A percentile compares a stretch with the other conserved stretches of the same genome.
These are phyloP conservation scores for barrel medic (Medicago truncatula) DNA, from an alignment of 306 rosid species.

Conservation along the genomic window MtrunA17r5.0-ANR NC_053045.1:38123001-38123500, in stretches of 20 bases:
- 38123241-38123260: neutral
- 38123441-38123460: neutral
- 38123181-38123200: neutral
- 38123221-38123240: neutral
- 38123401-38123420: neutral
- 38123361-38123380: too few species aligned
- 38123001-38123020: neutral
- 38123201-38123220: neutral
- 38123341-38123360: neutral
- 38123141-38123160: neutral
- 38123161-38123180: neutral
- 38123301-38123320: neutral
- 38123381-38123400: neutral
- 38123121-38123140: neutral
- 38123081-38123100: neutral
- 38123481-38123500: neutral
- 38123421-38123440: neutral
- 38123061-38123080: neutral
- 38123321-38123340: neutral
- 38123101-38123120: neutral
- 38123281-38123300: neutral
- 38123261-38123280: neutral
- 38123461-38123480: neutral
- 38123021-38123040: neutral
- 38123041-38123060: neutral